Evolutionary conservation across 192 early-diverging fungal genomes (phyloP), one percentile per base, ranked within the genome.

Genomic region (Mortierella hygrophila): DNA sequence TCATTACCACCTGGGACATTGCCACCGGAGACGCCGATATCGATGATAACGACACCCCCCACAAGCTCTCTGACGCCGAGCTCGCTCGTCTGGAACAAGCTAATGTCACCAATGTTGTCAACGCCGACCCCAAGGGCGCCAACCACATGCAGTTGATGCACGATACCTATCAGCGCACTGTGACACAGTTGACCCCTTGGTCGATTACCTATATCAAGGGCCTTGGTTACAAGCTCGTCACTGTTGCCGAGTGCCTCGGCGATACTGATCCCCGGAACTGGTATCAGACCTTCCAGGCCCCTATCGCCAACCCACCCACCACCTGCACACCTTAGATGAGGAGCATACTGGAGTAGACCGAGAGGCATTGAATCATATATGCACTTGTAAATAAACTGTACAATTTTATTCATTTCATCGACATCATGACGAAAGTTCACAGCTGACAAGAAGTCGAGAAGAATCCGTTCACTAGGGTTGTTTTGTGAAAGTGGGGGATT

Each of bases 141-240:
- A 52, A 52, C 13, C 72, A 73, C 16, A 73, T 73, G 42, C 49
- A 44, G 16, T 73, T 73, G 72, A 35, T 49, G 35, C 72, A 73
- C 18, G 72, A 73, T 21, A 44, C 72, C 29, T 49, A 49, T 18
- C 15, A 73, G 38, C 42, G 72, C 38, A 83, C 82, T 8, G 76
- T 60, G 11, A 57, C 32, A 29, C 60, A 74, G 44, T 60, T 83
- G 37, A 68, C 60, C 7, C 40, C 52, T 16, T 37, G 29, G 11
- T 41, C 75, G 26, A 82, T 88, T 46, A 52, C 82, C 15, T 71
- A 74, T 37, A 74, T 82, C 8, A 78, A 70, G 16, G 32, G 44
- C 6, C 44, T 57, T 37, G 81, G 81, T 16, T 82, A 74, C 54
- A 75, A 78, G 16, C 75, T 88, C 49, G 76, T 77, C 6, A 82